Base-by-base conservation (phyloP, 805 yeast species). In the Lipomyces lipofer region DNA sequence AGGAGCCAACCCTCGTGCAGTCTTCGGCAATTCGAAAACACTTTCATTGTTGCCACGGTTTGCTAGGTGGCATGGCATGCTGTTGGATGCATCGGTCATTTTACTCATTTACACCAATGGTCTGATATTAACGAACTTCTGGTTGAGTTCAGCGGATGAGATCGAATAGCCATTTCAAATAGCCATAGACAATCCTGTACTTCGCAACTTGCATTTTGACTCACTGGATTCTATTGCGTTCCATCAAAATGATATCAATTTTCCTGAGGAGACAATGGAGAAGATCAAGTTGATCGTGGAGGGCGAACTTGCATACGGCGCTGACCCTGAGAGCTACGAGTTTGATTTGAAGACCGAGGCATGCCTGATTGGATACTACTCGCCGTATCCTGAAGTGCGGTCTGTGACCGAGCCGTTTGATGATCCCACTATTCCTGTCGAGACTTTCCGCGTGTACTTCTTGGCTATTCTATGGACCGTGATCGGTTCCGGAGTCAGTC, bases 321-420 rank as follows among this genome's bases (percentile, higher is more conserved):
- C 1, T 9, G 38, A 27, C 12, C 13, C 4, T 4, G 50, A 43
- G 9, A 4, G 12, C 25, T 43, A 25, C 21, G 49, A 32, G 28
- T 35, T 42, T 28, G 59, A 56, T 6, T 22, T 51, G 12, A 30
- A 35, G 12, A 43, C 40, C 10, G 58, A 56, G 35, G 59, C 60
- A 12, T 38, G 51, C 5, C 25, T 56, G 49, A 56, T 56, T 12
- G 29, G 38, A 12, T 46, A 33, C 33, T 54, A 27, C 49, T 56
- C 59, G 15, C 85, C 86, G 4, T 82, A 82, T 58, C 84, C 86
- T 0, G 88, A 84, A 62, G 84, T 83, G 13, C 69, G 88, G 40
- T 82, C 87, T 9, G 78, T 84, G n/a, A 82, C 82, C n/a, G 83
- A 81, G 12, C 78, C 82, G 13, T 69, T 62, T 47, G 86, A 82